Conservation (phyloP, 2,329 filamentous ascomycete species). For the Aspergillus ochraceoroseus region DNA sequence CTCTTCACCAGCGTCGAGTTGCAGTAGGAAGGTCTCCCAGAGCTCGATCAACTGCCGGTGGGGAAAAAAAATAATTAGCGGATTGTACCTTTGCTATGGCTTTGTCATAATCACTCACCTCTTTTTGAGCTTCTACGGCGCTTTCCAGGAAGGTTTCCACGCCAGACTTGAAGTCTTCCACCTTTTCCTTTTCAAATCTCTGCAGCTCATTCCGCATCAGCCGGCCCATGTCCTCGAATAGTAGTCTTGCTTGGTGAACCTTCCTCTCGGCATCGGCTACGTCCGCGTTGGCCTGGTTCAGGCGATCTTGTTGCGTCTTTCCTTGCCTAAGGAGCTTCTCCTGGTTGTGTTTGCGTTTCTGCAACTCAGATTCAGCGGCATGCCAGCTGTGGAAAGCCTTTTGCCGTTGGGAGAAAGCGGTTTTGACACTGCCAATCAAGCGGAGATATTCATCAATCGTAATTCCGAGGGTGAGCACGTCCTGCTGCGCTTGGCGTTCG, state of each 20-base stretch:
- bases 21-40: conserved; percentile 97
- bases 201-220: conserved; percentile 89
- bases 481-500: conserved; percentile 93
- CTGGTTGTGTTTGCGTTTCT: conserved; percentile 81
- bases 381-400: conserved; percentile 97
- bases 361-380: conserved; percentile 77
- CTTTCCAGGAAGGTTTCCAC: conserved; percentile 97
- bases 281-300: conserved; percentile 87
- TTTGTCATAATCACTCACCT: conserved; percentile 56
- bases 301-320: conserved; percentile 88
- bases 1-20: conserved; percentile 89
- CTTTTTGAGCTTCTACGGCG: conserved; percentile 95
- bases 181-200: conserved; percentile 92
- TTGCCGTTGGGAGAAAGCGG: conserved; percentile 84
- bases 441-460: conserved; percentile 98
- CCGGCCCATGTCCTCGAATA: conserved; percentile 97
- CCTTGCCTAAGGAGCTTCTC: conserved; percentile 95
- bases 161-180: conserved; percentile 97
- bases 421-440: conserved; percentile 90
- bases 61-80: conserved; percentile 12
- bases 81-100: neutral
- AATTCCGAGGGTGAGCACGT: conserved; percentile 91
- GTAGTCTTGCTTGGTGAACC: conserved; percentile 78
- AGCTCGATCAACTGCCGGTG: conserved; percentile 77
- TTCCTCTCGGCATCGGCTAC: conserved; percentile 92